Base-by-base conservation (phyloP, 768 basidiomycete species). In the Galerina sulciceps region DNA sequence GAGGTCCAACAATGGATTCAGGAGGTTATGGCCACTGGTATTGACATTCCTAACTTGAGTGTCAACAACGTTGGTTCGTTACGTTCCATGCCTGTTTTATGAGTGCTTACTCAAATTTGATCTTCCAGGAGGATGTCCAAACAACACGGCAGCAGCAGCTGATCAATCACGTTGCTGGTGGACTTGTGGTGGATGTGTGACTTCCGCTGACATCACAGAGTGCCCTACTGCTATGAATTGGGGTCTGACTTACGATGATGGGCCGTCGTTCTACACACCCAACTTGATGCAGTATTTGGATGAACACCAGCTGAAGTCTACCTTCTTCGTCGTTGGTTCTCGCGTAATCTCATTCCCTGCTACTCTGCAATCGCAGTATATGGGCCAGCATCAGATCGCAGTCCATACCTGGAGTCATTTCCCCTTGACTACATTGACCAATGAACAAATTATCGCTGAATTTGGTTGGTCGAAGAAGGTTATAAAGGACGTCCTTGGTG, bases 261-360 rank as follows among this genome's bases (percentile, higher is more conserved):
- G 93, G 40, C 94, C 94, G 3, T 85, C 87, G 10, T 85, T 77
- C 42, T 88, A 91, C 74, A 94, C 93, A 1, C 81, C 90, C 11
- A 76, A 88, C 43, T 81, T 96, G 9, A 77, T 96, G 59, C 69
- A 80, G 53, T 94, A 90, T 73, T 79, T 94, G 35, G 81, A 87
- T 58, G 69, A 81, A 42, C 67, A 80, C 49, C 75, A 86, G 50
- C 78, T 96, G 70, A 87, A 85, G 69, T 82, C 91, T 2, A 96
- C 94, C 1, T 94, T 96, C 81, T 96, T 94, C 72, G 82, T 87
- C 59, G 90, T 94, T 59, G 92, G 94, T 46, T 94, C 93, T 17
- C 87, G 93, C 51, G 85, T 77, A 45, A 82, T 93, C 61, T 86
- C 85, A 0, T 84, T 86, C 71, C 92, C 92, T 1, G 71, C 76